Base-by-base conservation (phyloP, 2,329 filamentous ascomycete species). In the Byssochlamys sp. region DNA sequence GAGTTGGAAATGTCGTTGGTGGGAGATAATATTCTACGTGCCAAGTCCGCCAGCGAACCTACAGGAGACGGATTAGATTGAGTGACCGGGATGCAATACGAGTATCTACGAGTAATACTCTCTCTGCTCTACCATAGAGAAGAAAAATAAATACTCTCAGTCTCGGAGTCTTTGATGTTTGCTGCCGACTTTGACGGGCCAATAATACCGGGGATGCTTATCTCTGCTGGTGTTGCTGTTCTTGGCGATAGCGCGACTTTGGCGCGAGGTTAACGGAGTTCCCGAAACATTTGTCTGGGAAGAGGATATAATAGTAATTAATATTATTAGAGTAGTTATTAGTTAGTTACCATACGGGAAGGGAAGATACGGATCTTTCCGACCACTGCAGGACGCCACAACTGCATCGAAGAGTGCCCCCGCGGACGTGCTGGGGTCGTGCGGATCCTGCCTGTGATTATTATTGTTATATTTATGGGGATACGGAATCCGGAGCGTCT, bases 191-290 rank as follows among this genome's bases (percentile, higher is more conserved):
- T 54, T 48, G 7, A 51, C 49, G 57, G 53, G 52, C 66, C 66
- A 69, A 69, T 69, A 56, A 59, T 52, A 52, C 53, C 12, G 5
- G 7, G 2, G 28, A 54, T 59, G 59, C 66, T 68, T 69, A 69
- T 69, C 67, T 65, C 14, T 51, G 25, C 59, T 62, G 60, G 53
- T 55, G 55, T 50, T 24, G 19, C 24, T 51, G 39, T 14, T 45
- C 39, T 45, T 31, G 14, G 35, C 14, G 14, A 39, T 39, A 4
- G 45, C 45, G 14, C 12, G 9, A n/a, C n/a, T n/a, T 49, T 49
- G n/a, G 45, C 45, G 10, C 45, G 24, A 26, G 2, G 45, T n/a
- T 49, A 48, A 4, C 39, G 39, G 39, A 24, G 39, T 7, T 48
- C 14, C 45, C 2, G 19, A 49, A 19, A 14, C n/a, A n/a, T 19